Conservation (phyloP, 2,329 filamentous ascomycete genomes). For the Sporothrix inflata region DNA sequence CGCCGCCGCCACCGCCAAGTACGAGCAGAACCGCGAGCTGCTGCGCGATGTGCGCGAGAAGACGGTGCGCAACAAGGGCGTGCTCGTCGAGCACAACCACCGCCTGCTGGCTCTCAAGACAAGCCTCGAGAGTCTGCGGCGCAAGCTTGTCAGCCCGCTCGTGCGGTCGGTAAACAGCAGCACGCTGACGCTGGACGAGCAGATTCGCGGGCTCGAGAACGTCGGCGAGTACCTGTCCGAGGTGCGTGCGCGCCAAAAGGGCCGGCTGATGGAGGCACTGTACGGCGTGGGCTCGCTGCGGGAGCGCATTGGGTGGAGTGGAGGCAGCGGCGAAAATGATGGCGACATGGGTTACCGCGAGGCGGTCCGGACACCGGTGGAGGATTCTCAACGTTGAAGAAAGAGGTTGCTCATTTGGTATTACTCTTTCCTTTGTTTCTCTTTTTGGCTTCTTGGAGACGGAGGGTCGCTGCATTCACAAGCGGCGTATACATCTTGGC, state of each 20-base stretch:
- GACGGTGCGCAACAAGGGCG: constrained; percentile 83
- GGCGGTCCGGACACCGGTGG: neutral
- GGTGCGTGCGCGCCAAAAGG: constrained; percentile 78
- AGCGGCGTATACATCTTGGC: neutral
- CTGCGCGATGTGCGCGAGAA: constrained; percentile 78
- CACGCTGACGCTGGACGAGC: constrained; percentile 77
- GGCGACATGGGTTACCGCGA: neutral
- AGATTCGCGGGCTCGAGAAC: constrained; percentile 79
- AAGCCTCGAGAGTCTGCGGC: constrained; percentile 80
- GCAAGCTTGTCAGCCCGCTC: constrained; percentile 82
- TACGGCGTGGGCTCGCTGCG: constrained; percentile 56
- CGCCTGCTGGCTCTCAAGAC: constrained; percentile 82
- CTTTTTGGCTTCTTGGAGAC: neutral
- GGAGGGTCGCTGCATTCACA: neutral
- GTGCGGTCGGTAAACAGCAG: constrained; percentile 71
- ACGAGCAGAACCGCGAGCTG: constrained; percentile 83
- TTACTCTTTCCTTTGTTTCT: neutral
- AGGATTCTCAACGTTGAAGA: neutral
- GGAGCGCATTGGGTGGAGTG: constrained; percentile 11
- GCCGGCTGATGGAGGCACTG: constrained; percentile 78
- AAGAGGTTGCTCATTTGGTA: neutral
- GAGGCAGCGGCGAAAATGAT: neutral
- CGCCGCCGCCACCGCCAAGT: constrained; percentile 77
- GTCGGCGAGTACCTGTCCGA: constrained; percentile 77
- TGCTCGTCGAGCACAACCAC: constrained; percentile 84